Percentiles rank a stretch among this genome's conserved stretches.
Evolutionary conservation across 495 filamentous ascomycete species (phyloP).

Genomic region (Hyaloscypha hepaticicola): DNA sequence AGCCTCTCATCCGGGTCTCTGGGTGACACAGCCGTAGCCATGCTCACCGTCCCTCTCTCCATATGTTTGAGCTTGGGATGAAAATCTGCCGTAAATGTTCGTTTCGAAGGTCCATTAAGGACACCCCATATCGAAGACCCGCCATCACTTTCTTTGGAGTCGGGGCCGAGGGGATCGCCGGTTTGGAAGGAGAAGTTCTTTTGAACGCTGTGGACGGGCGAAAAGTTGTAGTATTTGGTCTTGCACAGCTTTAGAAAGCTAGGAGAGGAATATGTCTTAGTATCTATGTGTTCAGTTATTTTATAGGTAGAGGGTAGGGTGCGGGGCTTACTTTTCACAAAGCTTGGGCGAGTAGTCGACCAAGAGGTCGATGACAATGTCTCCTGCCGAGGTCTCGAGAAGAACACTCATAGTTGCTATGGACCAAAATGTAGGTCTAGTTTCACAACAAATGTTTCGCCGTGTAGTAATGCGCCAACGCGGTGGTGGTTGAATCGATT

Average conservation of each 20-base stretch:
- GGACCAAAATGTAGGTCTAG: not conserved
- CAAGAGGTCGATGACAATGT: constrained; percentile 89
- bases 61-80: constrained; percentile 81
- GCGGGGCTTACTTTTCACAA: constrained; percentile 78
- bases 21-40: constrained; percentile 79
- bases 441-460: not conserved
- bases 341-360: constrained; percentile 82
- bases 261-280: constrained; percentile 47
- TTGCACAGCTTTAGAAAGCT: constrained; percentile 98
- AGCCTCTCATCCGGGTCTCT: constrained; percentile 77
- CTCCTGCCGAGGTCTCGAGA: constrained; percentile 86
- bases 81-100: constrained; percentile 79
- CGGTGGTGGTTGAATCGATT: not conserved
- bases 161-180: constrained; percentile 86
- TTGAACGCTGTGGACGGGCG: constrained; percentile 83
- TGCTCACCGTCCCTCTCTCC: constrained; percentile 87
- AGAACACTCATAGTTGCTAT: constrained; percentile 62
- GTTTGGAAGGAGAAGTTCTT: constrained; percentile 94
- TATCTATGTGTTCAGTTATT: constrained; percentile 30
- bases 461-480: not conserved
- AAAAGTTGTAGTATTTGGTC: constrained; percentile 96
- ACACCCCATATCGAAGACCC: constrained; percentile 90
- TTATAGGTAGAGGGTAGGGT: constrained; percentile 18
- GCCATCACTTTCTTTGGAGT: constrained; percentile 79
- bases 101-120: constrained; percentile 66